These are phyloP conservation scores for Vitis hybrid DNA, from an alignment of 177 flowering plant species.

Conservation along the genomic window DNA sequence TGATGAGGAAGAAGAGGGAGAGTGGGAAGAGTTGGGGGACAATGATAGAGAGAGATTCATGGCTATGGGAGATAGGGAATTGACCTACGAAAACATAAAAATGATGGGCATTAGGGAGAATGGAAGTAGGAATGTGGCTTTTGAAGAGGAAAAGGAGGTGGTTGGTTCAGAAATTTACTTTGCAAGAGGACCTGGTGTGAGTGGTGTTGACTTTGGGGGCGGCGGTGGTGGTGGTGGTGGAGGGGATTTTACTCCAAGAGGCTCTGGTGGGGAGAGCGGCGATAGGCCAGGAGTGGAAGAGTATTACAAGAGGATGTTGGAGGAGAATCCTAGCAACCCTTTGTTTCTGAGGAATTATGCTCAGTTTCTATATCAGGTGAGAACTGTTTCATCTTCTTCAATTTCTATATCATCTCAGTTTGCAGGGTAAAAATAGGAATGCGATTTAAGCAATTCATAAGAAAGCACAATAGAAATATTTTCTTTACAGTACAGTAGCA, in stretches of 20 bases:
- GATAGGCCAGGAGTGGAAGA: slow-evolving; percentile 30
- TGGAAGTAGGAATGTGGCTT: slow-evolving; percentile 13
- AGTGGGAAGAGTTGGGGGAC: slow-evolving; percentile 13
- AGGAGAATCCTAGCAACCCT: slow-evolving; percentile 57
- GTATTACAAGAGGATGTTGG: slow-evolving; percentile 50
- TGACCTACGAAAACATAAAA: neutral
- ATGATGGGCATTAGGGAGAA: slow-evolving; percentile 11
- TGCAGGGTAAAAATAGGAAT: too few species aligned
- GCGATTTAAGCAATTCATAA: too few species aligned
- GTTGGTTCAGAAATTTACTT: slow-evolving; percentile 29
- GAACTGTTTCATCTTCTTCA: neutral
- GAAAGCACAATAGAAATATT: too few species aligned
- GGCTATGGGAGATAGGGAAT: slow-evolving; percentile 1
- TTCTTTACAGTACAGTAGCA: too few species aligned
- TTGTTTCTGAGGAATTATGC: slow-evolving; percentile 68
- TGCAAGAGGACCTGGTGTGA: slow-evolving; percentile 42
- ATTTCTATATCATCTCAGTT: neutral
- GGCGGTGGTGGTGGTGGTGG: slow-evolving; percentile 15
- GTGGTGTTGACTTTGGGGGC: slow-evolving; percentile 20
- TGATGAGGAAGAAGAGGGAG: slow-evolving; percentile 19
- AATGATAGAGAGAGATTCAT: slow-evolving; percentile 6
- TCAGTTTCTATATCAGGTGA: slow-evolving; percentile 56
- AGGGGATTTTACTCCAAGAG: slow-evolving; percentile 11
- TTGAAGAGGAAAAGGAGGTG: slow-evolving; percentile 10
- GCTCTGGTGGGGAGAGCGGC: slow-evolving; percentile 28